Evolutionary conservation across 768 basidiomycete genomes (phyloP).

Genomic region (Boletellus emodensis): DNA sequence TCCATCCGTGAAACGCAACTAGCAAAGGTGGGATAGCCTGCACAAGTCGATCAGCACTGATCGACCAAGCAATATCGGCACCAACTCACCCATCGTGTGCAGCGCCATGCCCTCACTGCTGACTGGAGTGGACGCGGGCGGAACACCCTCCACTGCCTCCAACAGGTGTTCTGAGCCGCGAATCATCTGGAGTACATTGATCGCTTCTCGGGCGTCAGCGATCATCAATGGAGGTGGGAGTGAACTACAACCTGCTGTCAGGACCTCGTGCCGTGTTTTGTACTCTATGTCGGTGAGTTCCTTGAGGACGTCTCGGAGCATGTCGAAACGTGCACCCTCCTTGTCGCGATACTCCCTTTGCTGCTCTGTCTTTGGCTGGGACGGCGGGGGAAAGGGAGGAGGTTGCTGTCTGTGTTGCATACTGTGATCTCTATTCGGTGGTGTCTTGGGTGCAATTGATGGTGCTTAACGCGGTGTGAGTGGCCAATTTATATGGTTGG

Average conservation of each 20-base stretch:
- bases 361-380: slow-evolving; percentile 12
- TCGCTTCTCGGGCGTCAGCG: slow-evolving; percentile 10
- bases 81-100: neutral
- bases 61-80: neutral
- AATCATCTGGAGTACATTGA: slow-evolving; percentile 1
- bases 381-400: neutral
- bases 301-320: slow-evolving; percentile 15
- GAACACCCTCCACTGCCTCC: too few species aligned
- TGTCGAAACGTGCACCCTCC: slow-evolving; percentile 17
- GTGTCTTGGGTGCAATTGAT: too few species aligned
- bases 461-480: too few species aligned
- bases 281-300: slow-evolving; percentile 10
- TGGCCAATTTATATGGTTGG: too few species aligned
- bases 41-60: neutral
- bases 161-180: too few species aligned
- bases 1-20: too few species aligned
- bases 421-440: too few species aligned
- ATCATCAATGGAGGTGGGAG: neutral
- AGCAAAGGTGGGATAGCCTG: slow-evolving; percentile 2
- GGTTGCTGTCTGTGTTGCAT: too few species aligned
- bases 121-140: neutral
- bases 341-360: slow-evolving; percentile 23
- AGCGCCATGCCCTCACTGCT: neutral
- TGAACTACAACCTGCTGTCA: slow-evolving; percentile 13
- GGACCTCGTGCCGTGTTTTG: slow-evolving; percentile 17